Evolutionary conservation across 192 early-diverging fungal species (phyloP).

Genomic region (Irineochytrium annulatum): DNA sequence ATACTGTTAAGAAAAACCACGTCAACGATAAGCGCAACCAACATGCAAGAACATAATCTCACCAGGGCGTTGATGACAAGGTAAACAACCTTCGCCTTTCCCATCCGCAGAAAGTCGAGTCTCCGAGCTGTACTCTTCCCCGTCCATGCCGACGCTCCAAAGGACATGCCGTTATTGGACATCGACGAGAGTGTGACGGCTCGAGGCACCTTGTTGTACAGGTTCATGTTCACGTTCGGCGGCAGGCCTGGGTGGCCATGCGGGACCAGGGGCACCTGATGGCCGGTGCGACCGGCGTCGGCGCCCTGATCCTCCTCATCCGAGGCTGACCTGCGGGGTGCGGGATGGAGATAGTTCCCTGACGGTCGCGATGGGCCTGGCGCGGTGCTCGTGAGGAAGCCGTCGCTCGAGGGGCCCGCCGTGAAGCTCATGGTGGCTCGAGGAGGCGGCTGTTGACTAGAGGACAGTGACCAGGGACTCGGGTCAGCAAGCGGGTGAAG

Average conservation of each 20-base stretch:
- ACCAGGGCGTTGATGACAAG: background rate
- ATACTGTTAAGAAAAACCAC: background rate
- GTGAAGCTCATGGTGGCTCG: too few relatives aligned
- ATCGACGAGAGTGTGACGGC: background rate
- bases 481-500: too few relatives aligned
- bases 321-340: too few relatives aligned
- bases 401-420: too few relatives aligned
- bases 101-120: background rate
- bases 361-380: too few relatives aligned
- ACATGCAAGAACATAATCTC: constrained; percentile 5
- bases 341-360: too few relatives aligned
- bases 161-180: background rate
- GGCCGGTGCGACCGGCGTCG: too few relatives aligned
- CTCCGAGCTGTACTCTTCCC: constrained; percentile 6
- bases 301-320: too few relatives aligned
- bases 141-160: background rate
- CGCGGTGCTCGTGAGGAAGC: too few relatives aligned
- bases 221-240: background rate
- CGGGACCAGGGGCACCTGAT: background rate
- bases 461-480: too few relatives aligned
- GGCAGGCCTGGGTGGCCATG: background rate
- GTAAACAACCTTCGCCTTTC: constrained; percentile 1
- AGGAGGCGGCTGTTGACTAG: too few relatives aligned
- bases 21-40: background rate
- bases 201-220: background rate